phyloP scores from a whole-genome alignment of 495 filamentous ascomycete genomes.

The Halenospora varia region DNA sequence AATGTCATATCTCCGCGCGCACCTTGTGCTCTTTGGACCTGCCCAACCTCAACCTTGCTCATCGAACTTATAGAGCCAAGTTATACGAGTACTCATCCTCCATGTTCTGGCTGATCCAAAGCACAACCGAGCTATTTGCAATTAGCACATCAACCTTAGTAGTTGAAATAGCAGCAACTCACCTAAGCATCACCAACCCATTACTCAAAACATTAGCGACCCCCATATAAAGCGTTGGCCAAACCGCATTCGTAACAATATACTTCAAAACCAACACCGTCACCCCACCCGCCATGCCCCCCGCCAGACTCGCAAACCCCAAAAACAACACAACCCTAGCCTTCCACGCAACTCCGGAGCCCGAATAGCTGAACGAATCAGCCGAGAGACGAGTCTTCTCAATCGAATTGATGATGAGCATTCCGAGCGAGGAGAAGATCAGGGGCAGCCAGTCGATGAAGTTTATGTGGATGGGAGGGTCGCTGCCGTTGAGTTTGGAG shows the following conservation, averaged over 20 bases:
- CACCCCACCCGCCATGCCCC: conserved; percentile 88
- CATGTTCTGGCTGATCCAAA: conserved; percentile 98
- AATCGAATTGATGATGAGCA: conserved; percentile 98
- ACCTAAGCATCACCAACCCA: conserved; percentile 83
- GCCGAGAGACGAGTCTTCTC: conserved; percentile 85
- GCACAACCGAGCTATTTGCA: conserved; percentile 64
- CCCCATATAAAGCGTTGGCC: conserved; percentile 87
- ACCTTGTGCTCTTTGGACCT: no score
- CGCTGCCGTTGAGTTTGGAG: conserved; percentile 68
- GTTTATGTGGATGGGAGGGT: conserved; percentile 73
- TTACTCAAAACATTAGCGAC: conserved; percentile 91
- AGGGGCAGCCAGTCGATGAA: conserved; percentile 99
- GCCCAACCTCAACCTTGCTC: no score
- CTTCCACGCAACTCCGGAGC: conserved; percentile 91
- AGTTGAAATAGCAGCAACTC: conserved; percentile 25
- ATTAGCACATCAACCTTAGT: background rate
- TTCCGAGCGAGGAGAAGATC: conserved; percentile 89
- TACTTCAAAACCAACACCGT: conserved; percentile 91
- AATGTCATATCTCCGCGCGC: no score
- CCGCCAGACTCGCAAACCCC: conserved; percentile 90
- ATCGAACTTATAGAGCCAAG: conserved; percentile 79
- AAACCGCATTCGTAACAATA: conserved; percentile 70
- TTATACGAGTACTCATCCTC: conserved; percentile 99
- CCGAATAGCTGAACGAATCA: conserved; percentile 83
- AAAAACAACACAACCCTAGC: conserved; percentile 92